Conservation (phyloP, 371 early-diverging fungal genomes). For the Syncephalastrum monosporum region DNA sequence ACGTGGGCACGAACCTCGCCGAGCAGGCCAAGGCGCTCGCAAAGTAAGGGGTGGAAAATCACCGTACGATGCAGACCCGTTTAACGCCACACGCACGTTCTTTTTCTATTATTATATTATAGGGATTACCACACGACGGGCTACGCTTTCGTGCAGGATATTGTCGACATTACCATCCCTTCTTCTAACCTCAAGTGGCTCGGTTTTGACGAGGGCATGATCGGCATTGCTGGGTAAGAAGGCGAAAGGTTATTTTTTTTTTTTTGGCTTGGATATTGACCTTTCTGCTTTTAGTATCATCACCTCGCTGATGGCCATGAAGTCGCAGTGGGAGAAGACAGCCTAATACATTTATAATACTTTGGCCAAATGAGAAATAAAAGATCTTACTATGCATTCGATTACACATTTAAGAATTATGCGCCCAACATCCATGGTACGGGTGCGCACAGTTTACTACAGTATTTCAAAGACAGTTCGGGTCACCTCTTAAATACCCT, state of each 20-base stretch:
- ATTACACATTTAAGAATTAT: no score
- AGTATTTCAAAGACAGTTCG: no score
- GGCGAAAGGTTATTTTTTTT: not conserved
- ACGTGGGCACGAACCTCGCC: conserved; percentile 22
- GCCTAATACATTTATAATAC: no score
- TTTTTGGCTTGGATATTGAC: not conserved
- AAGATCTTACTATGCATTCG: no score
- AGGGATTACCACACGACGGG: conserved; percentile 39
- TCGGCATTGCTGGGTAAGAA: conserved; percentile 63
- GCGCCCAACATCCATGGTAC: no score
- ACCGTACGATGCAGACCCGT: not conserved
- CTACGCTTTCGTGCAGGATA: conserved; percentile 57
- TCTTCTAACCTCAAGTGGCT: conserved; percentile 52
- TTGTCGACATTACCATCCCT: conserved; percentile 61
- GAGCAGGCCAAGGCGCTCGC: conserved; percentile 31
- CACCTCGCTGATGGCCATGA: conserved; percentile 50
- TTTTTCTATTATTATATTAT: conserved; percentile 4
- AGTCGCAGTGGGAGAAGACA: conserved; percentile 47
- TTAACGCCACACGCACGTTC: not conserved
- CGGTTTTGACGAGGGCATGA: conserved; percentile 55
- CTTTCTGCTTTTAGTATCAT: conserved; percentile 30
- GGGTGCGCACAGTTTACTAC: no score
- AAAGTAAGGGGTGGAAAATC: conserved; percentile 27
- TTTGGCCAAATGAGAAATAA: no score
- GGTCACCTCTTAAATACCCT: no score